These are phyloP conservation scores for Albatrellus sp. DNA, from an alignment of 1,284 basidiomycete species.

Conservation along the genomic window DNA sequence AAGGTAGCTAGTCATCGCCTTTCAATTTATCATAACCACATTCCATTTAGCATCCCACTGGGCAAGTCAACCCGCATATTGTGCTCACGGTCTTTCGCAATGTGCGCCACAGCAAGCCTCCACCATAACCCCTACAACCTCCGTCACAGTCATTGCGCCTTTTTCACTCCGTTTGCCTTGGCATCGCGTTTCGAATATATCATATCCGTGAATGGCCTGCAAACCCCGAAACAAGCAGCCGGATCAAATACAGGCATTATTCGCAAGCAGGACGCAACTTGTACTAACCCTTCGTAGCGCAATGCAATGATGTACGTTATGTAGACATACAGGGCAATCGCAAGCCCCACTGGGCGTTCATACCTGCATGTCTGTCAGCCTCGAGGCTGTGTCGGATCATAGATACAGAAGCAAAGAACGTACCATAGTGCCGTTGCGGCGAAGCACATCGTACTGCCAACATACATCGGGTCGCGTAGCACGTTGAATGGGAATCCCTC, in stretches of 20 bases:
- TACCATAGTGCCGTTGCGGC: conserved; percentile 74
- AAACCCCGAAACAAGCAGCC: conserved; percentile 5
- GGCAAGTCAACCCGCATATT: no score
- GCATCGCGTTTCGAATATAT: conserved; percentile 56
- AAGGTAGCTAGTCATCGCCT: no score
- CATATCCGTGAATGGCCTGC: conserved; percentile 72
- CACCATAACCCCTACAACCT: no score
- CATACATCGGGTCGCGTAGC: conserved; percentile 91
- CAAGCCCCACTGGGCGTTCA: conserved; percentile 68
- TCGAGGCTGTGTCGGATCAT: not conserved
- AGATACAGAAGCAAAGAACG: conserved; percentile 15
- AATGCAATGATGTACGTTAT: conserved; percentile 77
- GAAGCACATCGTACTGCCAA: conserved; percentile 84
- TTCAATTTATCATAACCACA: no score
- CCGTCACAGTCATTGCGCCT: no score
- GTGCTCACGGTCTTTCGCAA: no score
- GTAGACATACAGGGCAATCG: conserved; percentile 71
- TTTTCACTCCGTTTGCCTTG: not conserved
- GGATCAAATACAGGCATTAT: not conserved
- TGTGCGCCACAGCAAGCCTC: no score
- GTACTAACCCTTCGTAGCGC: conserved; percentile 67
- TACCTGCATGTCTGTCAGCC: conserved; percentile 35
- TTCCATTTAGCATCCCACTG: no score
- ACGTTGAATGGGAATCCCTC: conserved; percentile 95
- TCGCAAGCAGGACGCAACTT: not conserved